phyloP scores from a whole-genome alignment of 2,329 filamentous ascomycete species.

The Colletotrichum horii region DNA sequence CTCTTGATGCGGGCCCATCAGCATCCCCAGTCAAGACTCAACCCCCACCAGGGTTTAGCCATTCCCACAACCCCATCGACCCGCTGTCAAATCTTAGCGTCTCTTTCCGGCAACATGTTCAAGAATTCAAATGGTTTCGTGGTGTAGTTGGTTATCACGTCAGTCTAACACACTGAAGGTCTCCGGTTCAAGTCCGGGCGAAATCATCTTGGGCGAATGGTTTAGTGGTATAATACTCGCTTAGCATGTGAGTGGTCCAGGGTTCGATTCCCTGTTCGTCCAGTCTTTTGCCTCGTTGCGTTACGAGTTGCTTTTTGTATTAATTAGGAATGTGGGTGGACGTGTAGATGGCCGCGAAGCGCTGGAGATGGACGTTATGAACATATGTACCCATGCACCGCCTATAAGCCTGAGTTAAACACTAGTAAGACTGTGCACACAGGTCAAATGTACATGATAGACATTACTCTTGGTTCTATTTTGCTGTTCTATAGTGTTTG shows the following conservation, averaged over 20 bases:
- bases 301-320: background rate
- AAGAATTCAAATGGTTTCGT: slow-evolving; percentile 18
- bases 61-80: background rate
- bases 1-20: background rate
- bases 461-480: background rate
- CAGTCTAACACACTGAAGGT: slow-evolving; percentile 44
- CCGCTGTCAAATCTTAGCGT: background rate
- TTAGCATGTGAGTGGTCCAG: slow-evolving; percentile 22
- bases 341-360: fast-evolving
- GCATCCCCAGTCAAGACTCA: background rate
- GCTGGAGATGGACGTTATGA: fast-evolving
- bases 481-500: background rate
- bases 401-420: background rate
- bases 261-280: slow-evolving; percentile 21
- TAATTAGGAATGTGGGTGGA: fast-evolving
- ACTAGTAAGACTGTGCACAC: background rate
- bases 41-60: background rate
- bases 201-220: slow-evolving; percentile 17
- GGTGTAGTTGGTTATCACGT: slow-evolving; percentile 53
- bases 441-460: background rate
- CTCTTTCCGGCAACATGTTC: fast-evolving
- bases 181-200: slow-evolving; percentile 21
- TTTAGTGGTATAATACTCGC: slow-evolving; percentile 22
- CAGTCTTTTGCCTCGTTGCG: background rate
- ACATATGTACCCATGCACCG: background rate